Conservation (phyloP, 2,329 filamentous ascomycete genomes). For the Colletotrichum sojae region DNA sequence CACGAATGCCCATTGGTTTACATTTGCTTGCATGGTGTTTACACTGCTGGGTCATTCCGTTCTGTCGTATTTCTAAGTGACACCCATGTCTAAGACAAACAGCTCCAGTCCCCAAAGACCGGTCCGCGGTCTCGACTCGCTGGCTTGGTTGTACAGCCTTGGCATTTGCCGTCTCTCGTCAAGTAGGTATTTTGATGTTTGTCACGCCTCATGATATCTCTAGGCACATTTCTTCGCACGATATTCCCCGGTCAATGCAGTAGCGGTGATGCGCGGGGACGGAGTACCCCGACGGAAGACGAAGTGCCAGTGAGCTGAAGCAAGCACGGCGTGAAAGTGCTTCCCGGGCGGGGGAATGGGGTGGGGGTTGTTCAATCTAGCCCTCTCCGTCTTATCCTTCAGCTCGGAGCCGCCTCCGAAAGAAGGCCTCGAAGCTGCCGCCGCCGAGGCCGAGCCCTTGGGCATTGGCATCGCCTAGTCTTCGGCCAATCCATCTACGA, state of each 20-base stretch:
- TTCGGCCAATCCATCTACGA: neutral
- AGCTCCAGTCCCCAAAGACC: conserved; percentile 1
- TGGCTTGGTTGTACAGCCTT: neutral
- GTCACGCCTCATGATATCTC: neutral
- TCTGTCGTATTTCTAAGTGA: neutral
- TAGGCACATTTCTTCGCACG: neutral
- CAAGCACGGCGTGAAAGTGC: too few species aligned
- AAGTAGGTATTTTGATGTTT: too few species aligned
- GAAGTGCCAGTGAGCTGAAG: too few species aligned
- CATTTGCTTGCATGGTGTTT: conserved; percentile 34
- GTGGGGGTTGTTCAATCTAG: neutral
- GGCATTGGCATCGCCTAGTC: neutral
- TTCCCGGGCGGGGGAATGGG: neutral
- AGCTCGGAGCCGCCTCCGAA: conserved; percentile 32
- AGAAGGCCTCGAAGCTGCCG: conserved; percentile 13
- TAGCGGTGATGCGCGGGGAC: neutral
- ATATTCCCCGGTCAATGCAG: neutral
- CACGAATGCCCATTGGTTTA: conserved; percentile 11
- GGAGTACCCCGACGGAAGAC: too few species aligned
- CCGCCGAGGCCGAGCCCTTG: conserved; percentile 2
- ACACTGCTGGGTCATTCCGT: neutral
- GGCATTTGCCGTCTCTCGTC: neutral
- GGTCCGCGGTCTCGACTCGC: neutral
- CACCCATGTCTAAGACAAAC: conserved; percentile 28
- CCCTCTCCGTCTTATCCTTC: neutral